phyloP scores from a whole-genome alignment of 164 flowering plant genomes.

The Platanus orientalis region DNA sequence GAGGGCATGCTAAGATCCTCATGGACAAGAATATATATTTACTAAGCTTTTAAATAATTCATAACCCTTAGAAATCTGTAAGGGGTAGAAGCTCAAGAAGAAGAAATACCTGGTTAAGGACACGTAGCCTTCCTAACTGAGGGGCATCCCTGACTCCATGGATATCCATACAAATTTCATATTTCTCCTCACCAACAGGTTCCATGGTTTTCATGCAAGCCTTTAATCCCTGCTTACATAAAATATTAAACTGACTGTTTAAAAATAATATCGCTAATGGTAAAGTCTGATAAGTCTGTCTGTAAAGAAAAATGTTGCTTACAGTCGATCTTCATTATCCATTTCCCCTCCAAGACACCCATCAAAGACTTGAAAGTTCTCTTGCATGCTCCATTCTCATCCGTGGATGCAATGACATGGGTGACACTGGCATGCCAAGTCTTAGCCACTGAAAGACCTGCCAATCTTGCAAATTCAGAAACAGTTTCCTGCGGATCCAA shows the following conservation, averaged over 20 bases:
- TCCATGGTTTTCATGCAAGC: slow-evolving; percentile 62
- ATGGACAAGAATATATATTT: too few species aligned
- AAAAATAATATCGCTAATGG: not conserved
- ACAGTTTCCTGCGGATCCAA: slow-evolving; percentile 57
- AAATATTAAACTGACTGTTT: too few species aligned
- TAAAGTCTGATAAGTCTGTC: not conserved
- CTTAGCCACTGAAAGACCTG: slow-evolving; percentile 50
- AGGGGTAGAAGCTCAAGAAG: not conserved
- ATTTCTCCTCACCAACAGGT: slow-evolving; percentile 59
- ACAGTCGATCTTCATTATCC: slow-evolving; percentile 89
- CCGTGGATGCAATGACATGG: slow-evolving; percentile 85
- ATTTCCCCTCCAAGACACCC: slow-evolving; percentile 93
- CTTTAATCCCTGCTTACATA: slow-evolving; percentile 61
- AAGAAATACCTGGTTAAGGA: slow-evolving; percentile 52
- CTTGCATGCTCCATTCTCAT: slow-evolving; percentile 82
- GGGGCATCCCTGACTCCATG: slow-evolving; percentile 81
- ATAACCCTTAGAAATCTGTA: not conserved
- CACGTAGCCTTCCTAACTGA: slow-evolving; percentile 60
- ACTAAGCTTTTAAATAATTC: too few species aligned
- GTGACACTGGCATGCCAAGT: slow-evolving; percentile 70
- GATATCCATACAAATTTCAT: slow-evolving; percentile 62
- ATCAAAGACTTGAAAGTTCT: slow-evolving; percentile 83
- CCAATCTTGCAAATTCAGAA: slow-evolving; percentile 47
- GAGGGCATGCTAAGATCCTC: too few species aligned
- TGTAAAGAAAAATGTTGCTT: slow-evolving; percentile 24